These are phyloP conservation scores for Pythium dissotocum DNA, from an alignment of 352 stramenopile species.

Conservation along the genomic window DNA sequence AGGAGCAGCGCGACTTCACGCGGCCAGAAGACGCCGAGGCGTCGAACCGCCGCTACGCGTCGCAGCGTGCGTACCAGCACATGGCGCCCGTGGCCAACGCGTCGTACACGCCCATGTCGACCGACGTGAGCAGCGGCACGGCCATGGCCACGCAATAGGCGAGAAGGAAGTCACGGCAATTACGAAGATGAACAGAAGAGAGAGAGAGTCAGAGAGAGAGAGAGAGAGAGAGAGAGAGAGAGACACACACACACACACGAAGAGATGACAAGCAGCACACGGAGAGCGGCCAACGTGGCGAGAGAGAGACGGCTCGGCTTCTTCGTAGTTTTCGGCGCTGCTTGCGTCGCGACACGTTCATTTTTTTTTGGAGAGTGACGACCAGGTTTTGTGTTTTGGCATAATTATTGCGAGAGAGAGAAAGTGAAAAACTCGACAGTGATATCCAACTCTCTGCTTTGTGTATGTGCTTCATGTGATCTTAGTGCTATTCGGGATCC, in stretches of 20 bases:
- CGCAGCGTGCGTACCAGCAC: constrained; percentile 79
- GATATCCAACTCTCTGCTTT: not conserved
- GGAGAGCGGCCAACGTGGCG: not conserved
- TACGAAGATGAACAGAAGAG: constrained; percentile 1
- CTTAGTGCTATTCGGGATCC: not conserved
- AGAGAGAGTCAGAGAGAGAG: not conserved
- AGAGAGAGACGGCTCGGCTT: not conserved
- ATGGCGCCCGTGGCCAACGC: constrained; percentile 65
- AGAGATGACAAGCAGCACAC: not conserved
- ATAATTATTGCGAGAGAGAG: constrained; percentile 18
- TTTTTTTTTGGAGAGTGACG: not conserved
- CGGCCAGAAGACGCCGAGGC: constrained; percentile 66
- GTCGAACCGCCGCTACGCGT: constrained; percentile 81
- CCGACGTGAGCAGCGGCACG: constrained; percentile 67
- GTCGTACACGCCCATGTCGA: constrained; percentile 65
- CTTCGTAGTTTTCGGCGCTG: constrained; percentile 1
- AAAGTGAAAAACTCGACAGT: constrained; percentile 6
- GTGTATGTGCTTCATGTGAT: not conserved
- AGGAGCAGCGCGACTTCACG: constrained; percentile 68
- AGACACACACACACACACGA: not conserved
- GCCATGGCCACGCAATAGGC: constrained; percentile 54
- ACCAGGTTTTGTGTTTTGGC: constrained; percentile 8
- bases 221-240: not conserved
- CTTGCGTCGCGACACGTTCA: not conserved
- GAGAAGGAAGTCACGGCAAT: not conserved